Evolutionary conservation across 495 filamentous ascomycete genomes (phyloP), one percentile per base, ranked within the genome.

Genomic region (Oidiodendron maius): DNA sequence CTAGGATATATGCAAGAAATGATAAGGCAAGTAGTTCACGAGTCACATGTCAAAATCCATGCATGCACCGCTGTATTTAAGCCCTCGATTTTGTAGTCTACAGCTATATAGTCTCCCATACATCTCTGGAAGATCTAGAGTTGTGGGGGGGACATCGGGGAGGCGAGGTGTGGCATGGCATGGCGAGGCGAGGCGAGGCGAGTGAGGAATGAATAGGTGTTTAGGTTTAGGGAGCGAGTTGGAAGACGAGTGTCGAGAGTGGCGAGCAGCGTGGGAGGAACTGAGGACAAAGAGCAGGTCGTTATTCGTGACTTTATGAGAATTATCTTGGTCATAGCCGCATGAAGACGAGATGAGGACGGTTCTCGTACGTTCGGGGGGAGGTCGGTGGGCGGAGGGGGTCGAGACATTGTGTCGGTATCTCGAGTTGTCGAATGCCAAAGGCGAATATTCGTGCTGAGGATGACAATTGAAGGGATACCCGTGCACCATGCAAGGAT

Each of bases 311-410:
- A 60, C 52, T 56, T 59, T 56, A 50, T 18, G 51, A 50, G 47
- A 48, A 47, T 23, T 53, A 49, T 55, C 51, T 34, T 30, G 58
- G 54, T 61, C 58, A 58, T 61, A 60, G 52, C 51, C 52, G 55
- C 56, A 53, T 57, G 54, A 46, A 56, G 54, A 59, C 61, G 60
- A 58, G 60, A 62, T 66, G 63, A 63, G 58, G 65, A 44, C 62
- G 60, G 53, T 64, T 64, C 63, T 66, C 58, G 55, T 62, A 52
- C 58, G 58, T 58, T 55, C 53, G 47, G 54, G 47, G 59, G 57
- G 63, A 61, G 54, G 56, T 62, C 55, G 64, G 54, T 60, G 55
- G 55, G 61, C 64, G 58, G 55, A 61, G 49, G 46, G 24, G 56
- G 55, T 46, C 58, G 56, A 52, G 59, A 53, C 59, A 55, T 52